Evolutionary conservation across 305 asterid species (phyloP), one percentile per base, ranked within the genome.

Genomic region (Solanum aculeatissimum): DNA sequence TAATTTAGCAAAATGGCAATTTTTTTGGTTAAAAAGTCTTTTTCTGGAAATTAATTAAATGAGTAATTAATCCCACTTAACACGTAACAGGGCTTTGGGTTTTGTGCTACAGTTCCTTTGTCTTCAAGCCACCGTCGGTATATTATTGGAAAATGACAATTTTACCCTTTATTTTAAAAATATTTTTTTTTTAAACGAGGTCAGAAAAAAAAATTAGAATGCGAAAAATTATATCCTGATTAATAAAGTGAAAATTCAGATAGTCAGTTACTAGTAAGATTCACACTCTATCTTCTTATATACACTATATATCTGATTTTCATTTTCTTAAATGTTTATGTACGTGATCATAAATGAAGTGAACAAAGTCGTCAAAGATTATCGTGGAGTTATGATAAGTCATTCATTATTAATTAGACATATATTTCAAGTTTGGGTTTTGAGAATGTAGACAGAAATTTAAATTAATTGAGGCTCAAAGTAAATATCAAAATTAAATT

Each of bases 31-130:
- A 43, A 86, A 82, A 84, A 3, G 90, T 88, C 91, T n/a, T 74
- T 83, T 83, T 91, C 88, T 9, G 23, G 16, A 65, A 74, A 90
- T 38, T 85, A 85, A 87, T 82, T 47, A 83, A 88, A 84, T 83
- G 70, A 60, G 83, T 80, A 35, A 75, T 84, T 78, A 78, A 81
- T 81, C 63, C 68, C 83, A 63, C 71, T 83, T 74, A 57, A 19
- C 43, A 84, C 71, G 85, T 75, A 40, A 42, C 35, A 60, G 29
- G 70, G 80, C 75, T 45, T 71, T 70, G 86, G 40, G 7, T 72
- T 69, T 72, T 72, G 80, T 43, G 43, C 54, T 7, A 3, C 40
- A 45, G n/a, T 57, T 78, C 49, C 82, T 78, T 78, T 19, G 82
- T 78, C 82, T 53, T 35, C 49, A 78, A 53, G 32, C 66, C 49